Percentiles rank a stretch among this genome's conserved stretches.
phyloP scores from a whole-genome alignment of 805 yeast genomes.

The Pichia eremophila region DNA sequence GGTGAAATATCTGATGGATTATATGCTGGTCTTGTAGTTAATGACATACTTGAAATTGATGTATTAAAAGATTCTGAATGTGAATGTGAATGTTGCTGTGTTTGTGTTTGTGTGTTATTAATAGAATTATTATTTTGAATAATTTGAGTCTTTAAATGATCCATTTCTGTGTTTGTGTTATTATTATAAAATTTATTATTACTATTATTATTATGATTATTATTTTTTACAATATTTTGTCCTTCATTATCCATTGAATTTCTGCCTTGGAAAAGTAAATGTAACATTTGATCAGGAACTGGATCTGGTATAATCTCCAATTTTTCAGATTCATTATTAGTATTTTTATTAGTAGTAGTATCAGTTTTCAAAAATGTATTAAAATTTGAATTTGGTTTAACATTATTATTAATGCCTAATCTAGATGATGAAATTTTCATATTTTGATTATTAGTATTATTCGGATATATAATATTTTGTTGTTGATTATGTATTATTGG shows the following conservation, averaged over 20 bases:
- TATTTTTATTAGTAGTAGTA: background rate
- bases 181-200: too few species aligned
- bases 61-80: background rate
- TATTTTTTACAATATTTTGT: background rate
- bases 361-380: background rate
- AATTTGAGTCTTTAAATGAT: background rate
- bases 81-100: background rate
- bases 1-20: background rate
- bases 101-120: background rate
- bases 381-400: too few species aligned
- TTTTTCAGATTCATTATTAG: background rate
- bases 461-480: background rate
- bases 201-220: background rate
- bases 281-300: conserved; percentile 39
- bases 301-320: conserved; percentile 9
- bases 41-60: conserved; percentile 6
- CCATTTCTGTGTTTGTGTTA: background rate
- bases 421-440: background rate
- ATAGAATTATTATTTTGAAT: too few species aligned
- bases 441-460: background rate
- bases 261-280: conserved; percentile 43
- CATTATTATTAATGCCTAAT: too few species aligned
- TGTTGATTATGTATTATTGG: too few species aligned
- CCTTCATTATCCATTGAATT: conserved; percentile 4
- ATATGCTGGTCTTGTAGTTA: background rate